Evolutionary conservation across 371 early-diverging fungal genomes (phyloP), one percentile per base, ranked within the genome.

Genomic region (Mortierella sp.): DNA sequence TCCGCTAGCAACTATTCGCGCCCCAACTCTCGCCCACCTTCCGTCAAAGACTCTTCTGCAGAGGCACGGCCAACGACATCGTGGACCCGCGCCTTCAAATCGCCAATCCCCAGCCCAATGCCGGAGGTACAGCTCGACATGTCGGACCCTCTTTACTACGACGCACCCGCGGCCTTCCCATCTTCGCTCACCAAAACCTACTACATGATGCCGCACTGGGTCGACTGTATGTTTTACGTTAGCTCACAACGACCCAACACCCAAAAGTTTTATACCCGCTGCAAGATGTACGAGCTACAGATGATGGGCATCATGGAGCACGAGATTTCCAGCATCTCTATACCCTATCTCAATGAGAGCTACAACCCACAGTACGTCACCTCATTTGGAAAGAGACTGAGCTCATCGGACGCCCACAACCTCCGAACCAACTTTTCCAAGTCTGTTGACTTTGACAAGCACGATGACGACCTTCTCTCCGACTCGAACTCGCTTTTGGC

Each of bases 201-300:
- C 78, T 97, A 93, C 83, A 92, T 93, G 72, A 93, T 97, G 44
- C 98, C 99, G 0, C 94, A 96, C 82, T 99, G 99, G 99, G 90
- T 98, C 24, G 98, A 97, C 75, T 94, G 95, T 74, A 97, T 96
- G 74, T 99, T 97, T 82, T 98, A 95, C 89, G 92, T 92, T 80
- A 88, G 90, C 75, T 88, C 94, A 58, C 91, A 92, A 10, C 89
- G 88, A 24, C 86, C 88, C 44, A 91, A 90, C 60, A 89, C 89
- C 24, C 92, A 91, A 63, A 91, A 92, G 73, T 94, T 93, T 78
- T 89, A 90, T 74, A 90, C 93, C 32, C 90, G 96, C 54, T 96
- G 96, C 87, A 95, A 94, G 84, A 95, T 97, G 95, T 93, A 95
- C 77, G 95, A 95, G 71, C 90, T 97, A 41, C 96, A 96, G 79